Evolutionary conservation across 306 rosid genomes (phyloP).

Genomic region (Lathyrus tuberosus): DNA sequence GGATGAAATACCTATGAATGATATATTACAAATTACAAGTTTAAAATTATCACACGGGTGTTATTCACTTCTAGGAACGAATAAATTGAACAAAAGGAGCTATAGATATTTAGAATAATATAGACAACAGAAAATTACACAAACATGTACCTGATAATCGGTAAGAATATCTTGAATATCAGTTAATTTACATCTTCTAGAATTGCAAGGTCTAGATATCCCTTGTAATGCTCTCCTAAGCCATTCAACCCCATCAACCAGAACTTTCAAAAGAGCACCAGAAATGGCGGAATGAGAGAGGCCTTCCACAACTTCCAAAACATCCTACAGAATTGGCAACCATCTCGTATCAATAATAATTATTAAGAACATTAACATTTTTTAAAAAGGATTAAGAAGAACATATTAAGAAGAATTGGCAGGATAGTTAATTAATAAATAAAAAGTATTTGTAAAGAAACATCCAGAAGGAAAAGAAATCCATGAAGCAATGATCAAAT

Average conservation of each 20-base stretch:
- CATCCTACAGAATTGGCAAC: conserved; percentile 61
- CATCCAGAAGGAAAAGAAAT: not conserved
- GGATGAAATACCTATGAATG: conserved; percentile 28
- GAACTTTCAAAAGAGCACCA: conserved; percentile 55
- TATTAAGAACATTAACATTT: not conserved
- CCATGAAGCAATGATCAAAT: conserved; percentile 22
- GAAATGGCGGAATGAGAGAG: conserved; percentile 49
- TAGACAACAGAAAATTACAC: conserved; percentile 27
- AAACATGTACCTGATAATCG: conserved; percentile 55
- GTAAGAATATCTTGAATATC: conserved; percentile 71
- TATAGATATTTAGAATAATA: conserved; percentile 14
- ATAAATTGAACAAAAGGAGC: conserved; percentile 14
- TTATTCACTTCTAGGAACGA: conserved; percentile 25
- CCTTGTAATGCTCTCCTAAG: conserved; percentile 70
- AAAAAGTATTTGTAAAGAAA: too few relatives aligned
- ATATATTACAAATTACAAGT: conserved; percentile 3
- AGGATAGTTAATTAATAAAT: too few relatives aligned
- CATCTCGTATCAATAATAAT: conserved; percentile 29
- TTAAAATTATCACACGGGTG: conserved; percentile 4
- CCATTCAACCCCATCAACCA: conserved; percentile 75
- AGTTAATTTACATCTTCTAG: conserved; percentile 60
- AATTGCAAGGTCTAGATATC: conserved; percentile 49
- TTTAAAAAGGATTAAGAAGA: not conserved
- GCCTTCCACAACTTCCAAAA: conserved; percentile 63
- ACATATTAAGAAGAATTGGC: too few relatives aligned